These are phyloP conservation scores for Coffea eugenioides DNA, from an alignment of 257 asterid genomes.

Conservation along the genomic window DNA sequence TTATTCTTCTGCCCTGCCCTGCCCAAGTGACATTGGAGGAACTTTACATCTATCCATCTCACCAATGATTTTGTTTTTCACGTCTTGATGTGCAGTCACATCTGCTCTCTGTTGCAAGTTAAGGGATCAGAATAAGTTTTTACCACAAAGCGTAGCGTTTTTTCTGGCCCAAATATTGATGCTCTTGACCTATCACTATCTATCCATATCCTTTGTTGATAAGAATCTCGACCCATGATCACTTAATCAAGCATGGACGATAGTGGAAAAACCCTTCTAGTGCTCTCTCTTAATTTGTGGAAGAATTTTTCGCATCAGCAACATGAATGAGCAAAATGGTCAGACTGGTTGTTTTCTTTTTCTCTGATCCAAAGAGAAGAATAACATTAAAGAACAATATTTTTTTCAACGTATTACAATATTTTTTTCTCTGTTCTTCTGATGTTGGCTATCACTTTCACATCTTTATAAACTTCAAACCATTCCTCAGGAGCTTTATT, in stretches of 20 bases:
- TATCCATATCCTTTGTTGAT: neutral
- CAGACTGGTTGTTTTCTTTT: neutral
- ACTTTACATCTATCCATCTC: constrained; percentile 6
- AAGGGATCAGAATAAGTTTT: constrained; percentile 29
- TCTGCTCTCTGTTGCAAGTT: constrained; percentile 18
- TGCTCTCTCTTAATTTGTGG: neutral
- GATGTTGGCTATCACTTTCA: no score
- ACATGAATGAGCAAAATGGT: neutral
- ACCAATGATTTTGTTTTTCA: neutral
- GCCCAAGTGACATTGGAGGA: constrained; percentile 4
- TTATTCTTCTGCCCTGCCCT: constrained; percentile 32
- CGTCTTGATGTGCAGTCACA: constrained; percentile 38
- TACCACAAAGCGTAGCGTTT: constrained; percentile 20
- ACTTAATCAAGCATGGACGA: constrained; percentile 1
- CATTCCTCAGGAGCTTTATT: no score
- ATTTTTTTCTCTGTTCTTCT: no score
- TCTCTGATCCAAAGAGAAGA: neutral
- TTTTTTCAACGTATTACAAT: neutral
- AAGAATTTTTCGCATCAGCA: constrained; percentile 24
- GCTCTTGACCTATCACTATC: constrained; percentile 30
- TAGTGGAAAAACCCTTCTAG: neutral
- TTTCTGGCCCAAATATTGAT: constrained; percentile 28
- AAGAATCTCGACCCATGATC: constrained; percentile 1
- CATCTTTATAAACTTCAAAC: no score
- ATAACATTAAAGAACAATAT: neutral